A percentile compares a stretch with the other conserved stretches of the same genome.
Evolutionary conservation across 1,139 yeast species (phyloP).

Genomic region (Eremothecium cymbalariae): DNA sequence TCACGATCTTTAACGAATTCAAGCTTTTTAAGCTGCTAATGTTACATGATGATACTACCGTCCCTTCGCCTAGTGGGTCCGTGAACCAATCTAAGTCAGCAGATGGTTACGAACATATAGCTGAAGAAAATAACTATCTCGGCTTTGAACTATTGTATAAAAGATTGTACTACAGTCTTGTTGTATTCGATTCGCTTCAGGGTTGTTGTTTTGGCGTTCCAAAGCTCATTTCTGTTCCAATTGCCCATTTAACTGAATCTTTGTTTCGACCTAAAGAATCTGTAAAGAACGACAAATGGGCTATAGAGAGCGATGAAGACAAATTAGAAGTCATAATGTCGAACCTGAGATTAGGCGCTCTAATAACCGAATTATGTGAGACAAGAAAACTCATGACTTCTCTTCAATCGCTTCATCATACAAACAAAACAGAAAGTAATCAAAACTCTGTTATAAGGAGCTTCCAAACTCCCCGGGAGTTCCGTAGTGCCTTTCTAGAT

Average conservation of each 20-base stretch:
- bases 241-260: conserved; percentile 1
- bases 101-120: conserved; percentile 10
- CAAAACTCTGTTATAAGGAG: conserved; percentile 2
- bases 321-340: conserved; percentile 20
- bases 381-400: conserved; percentile 15
- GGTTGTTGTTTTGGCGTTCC: conserved; percentile 54
- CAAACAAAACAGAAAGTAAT: conserved; percentile 7
- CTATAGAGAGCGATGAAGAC: conserved; percentile 21
- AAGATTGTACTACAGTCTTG: conserved; percentile 42
- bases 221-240: conserved; percentile 26
- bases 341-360: conserved; percentile 23
- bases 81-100: neutral
- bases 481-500: neutral
- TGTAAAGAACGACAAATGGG: conserved; percentile 19
- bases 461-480: conserved; percentile 4
- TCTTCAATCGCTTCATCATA: conserved; percentile 3
- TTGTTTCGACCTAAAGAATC: conserved; percentile 3
- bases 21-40: conserved; percentile 38
- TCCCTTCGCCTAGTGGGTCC: too few species aligned
- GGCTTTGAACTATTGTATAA: conserved; percentile 38
- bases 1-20: conserved; percentile 52
- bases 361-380: conserved; percentile 21
- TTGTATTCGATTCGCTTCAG: conserved; percentile 48
- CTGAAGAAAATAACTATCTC: conserved; percentile 17
- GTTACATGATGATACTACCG: conserved; percentile 26